A percentile compares a stretch with the other conserved stretches of the same genome.
Evolutionary conservation across 192 early-diverging fungal genomes (phyloP).

Genomic region (Gorgonomyces haynaldii): DNA sequence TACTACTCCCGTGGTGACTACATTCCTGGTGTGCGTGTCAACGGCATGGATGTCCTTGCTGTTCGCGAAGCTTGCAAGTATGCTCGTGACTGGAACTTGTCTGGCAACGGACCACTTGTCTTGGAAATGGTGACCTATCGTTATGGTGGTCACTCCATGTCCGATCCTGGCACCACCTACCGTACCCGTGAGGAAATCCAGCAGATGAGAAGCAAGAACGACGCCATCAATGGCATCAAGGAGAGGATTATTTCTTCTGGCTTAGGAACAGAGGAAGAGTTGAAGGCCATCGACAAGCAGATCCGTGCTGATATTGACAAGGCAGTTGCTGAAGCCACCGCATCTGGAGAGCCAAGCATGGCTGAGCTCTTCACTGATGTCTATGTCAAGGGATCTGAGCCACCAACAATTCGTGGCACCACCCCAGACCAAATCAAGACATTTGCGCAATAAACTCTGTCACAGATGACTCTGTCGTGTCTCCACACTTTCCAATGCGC

Average conservation of each 20-base stretch:
- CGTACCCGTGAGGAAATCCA: constrained; percentile 97
- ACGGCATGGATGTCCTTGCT: constrained; percentile 84
- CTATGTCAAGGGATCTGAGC: constrained; percentile 68
- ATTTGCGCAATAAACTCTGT: neutral
- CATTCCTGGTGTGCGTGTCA: constrained; percentile 83
- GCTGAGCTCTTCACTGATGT: constrained; percentile 70
- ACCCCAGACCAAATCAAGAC: constrained; percentile 41
- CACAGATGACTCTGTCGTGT: too few relatives aligned
- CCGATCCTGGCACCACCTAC: constrained; percentile 98
- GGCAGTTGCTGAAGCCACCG: constrained; percentile 73
- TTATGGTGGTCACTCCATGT: constrained; percentile 99
- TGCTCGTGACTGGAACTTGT: constrained; percentile 72
- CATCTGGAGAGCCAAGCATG: constrained; percentile 56
- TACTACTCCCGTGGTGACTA: constrained; percentile 95
- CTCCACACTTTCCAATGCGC: too few relatives aligned
- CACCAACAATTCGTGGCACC: constrained; percentile 64
- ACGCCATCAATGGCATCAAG: constrained; percentile 89
- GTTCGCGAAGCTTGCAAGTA: constrained; percentile 73
- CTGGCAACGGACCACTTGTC: constrained; percentile 81
- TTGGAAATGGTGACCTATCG: constrained; percentile 97
- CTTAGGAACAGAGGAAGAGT: constrained; percentile 67
- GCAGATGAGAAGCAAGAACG: constrained; percentile 89
- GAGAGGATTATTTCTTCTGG: constrained; percentile 61
- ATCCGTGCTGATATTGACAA: constrained; percentile 75
- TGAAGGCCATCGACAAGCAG: constrained; percentile 91